Evolutionary conservation across 2,329 filamentous ascomycete species (phyloP).

Genomic region (Ascosphaera acerosa): DNA sequence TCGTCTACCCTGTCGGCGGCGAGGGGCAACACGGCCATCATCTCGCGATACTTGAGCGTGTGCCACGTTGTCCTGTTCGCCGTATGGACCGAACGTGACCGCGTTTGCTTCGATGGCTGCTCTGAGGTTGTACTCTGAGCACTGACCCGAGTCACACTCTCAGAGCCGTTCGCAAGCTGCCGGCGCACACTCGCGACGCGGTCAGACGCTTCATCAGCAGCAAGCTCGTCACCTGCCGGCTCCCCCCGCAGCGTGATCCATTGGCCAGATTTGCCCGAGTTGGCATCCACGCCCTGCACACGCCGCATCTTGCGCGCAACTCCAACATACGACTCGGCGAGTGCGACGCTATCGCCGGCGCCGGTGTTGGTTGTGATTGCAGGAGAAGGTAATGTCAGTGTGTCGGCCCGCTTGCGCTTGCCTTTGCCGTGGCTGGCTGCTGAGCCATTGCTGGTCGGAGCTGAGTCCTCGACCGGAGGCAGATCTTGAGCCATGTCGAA

Average conservation of each 20-base stretch:
- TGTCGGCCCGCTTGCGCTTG: constrained; percentile 19
- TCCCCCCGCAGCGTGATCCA: constrained; percentile 10
- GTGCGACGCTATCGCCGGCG: constrained; percentile 27
- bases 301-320: constrained; percentile 20
- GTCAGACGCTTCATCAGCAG: constrained; percentile 12
- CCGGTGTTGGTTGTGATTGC: constrained; percentile 26
- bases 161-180: constrained; percentile 6
- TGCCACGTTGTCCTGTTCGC: constrained; percentile 32
- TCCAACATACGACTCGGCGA: constrained; percentile 19
- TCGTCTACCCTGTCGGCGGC: constrained; percentile 5
- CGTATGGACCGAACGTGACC: no score
- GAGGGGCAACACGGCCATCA: constrained; percentile 46
- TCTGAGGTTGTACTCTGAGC: neutral
- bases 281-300: constrained; percentile 11
- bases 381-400: no score
- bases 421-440: constrained; percentile 7
- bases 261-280: constrained; percentile 12
- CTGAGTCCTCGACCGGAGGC: constrained; percentile 13
- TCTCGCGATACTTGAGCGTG: constrained; percentile 84
- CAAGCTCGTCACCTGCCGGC: constrained; percentile 8
- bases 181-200: constrained; percentile 12
- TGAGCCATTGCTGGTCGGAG: constrained; percentile 7
- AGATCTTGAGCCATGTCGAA: constrained; percentile 58
- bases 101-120: neutral
- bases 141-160: constrained; percentile 5